Percentiles rank a stretch among this genome's conserved stretches.
Evolutionary conservation across 208 protist genomes (phyloP).

Genomic region (Balamuthia mandrillaris): DNA sequence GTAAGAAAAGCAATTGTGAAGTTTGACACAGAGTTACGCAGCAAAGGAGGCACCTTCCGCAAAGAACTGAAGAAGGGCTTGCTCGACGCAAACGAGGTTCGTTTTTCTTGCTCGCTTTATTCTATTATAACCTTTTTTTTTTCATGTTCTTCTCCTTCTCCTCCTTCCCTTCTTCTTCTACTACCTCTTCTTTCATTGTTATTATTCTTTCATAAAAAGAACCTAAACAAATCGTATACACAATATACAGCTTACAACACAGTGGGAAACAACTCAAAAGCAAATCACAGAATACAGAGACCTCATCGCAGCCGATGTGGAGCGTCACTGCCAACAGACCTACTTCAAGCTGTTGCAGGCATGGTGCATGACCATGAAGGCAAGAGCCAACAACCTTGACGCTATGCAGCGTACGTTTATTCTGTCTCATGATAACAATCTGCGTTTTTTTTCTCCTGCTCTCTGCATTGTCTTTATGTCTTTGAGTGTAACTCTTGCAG

Average conservation of each 20-base stretch:
- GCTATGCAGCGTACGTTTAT: too few species aligned
- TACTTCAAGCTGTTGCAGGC: slow-evolving; percentile 33
- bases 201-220: too few species aligned
- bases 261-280: too few species aligned
- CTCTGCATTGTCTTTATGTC: too few species aligned
- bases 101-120: not conserved
- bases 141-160: not conserved
- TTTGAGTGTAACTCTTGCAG: too few species aligned
- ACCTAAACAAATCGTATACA: too few species aligned
- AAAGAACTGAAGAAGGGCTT: slow-evolving; percentile 2
- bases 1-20: not conserved
- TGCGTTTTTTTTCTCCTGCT: too few species aligned
- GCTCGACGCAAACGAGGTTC: not conserved
- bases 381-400: too few species aligned
- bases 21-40: not conserved
- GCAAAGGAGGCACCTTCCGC: not conserved
- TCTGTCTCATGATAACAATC: too few species aligned
- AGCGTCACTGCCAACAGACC: not conserved
- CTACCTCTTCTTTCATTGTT: not conserved
- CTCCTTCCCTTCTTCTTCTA: too few species aligned
- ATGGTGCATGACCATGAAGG: not conserved
- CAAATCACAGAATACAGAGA: not conserved
- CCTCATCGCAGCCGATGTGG: not conserved
- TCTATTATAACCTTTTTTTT: not conserved
- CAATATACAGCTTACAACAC: not conserved